Base-by-base conservation (phyloP, 306 rosid species). In the Trifolium fragiferum region DNA sequence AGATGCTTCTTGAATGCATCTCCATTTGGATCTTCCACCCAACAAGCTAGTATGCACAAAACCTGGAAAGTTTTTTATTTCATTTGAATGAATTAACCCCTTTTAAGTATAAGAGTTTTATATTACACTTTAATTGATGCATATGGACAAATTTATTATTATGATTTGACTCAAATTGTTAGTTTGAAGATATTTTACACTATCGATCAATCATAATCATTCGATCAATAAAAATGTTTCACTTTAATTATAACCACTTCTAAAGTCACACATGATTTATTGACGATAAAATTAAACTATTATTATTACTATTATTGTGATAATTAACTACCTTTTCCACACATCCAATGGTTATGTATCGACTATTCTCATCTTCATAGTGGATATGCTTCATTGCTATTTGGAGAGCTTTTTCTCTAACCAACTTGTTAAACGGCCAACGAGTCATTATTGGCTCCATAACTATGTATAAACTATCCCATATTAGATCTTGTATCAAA, bases 11-110 rank as follows among this genome's bases (percentile, higher is more conserved):
- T 89, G 53, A 85, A 89, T 47, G 82, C 74, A 66, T 87, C 90
- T 41, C 88, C 90, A 37, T 88, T 62, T 23, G 93, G 84, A 78
- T 88, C 90, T 82, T 90, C 93, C 12, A 58, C 89, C 93, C 91
- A 90, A 65, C 96, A 87, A 33, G 90, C 85, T 20, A 90, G 86
- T 87, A 85, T 90, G 19, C 82, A 84, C 13, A 90, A 72, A 4
- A 70, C 81, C 96, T 30, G 33, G 33, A n/a, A n/a, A n/a, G n/a
- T n/a, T n/a, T n/a, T 30, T 30, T 4, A 30, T 30, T 47, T 5
- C 53, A 25, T 25, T 1, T 25, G 30, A 25, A 25, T 25, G 30
- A 30, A 30, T 30, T 30, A 30, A 30, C 4, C 33, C 33, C 33
- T 6, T 30, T 30, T 30, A 4, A 30, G n/a, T 4, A 30, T 30